Evolutionary conservation across 2,329 filamentous ascomycete genomes (phyloP).

Genomic region (Elsinoe australis): DNA sequence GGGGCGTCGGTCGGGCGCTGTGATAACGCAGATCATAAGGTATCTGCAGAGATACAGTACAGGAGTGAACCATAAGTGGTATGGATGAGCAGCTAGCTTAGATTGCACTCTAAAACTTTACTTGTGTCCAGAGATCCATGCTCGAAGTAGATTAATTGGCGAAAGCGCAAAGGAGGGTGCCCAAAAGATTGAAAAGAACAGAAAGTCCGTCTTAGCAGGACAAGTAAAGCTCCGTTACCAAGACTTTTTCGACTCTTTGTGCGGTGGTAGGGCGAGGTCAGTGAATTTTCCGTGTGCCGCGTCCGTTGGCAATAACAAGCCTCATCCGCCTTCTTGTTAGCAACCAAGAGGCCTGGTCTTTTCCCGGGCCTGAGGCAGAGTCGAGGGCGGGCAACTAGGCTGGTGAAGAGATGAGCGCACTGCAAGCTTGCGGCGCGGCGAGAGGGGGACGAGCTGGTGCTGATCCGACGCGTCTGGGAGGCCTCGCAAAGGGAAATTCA

Average conservation of each 20-base stretch:
- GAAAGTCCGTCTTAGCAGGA: conserved; percentile 6
- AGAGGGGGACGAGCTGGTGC: not conserved
- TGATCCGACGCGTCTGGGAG: conserved; percentile 3
- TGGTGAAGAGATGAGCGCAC: not conserved
- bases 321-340: not conserved
- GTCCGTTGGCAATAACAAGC: conserved; percentile 7
- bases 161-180: not conserved
- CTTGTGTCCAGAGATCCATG: too few species aligned
- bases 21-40: not conserved
- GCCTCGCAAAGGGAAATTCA: too few species aligned
- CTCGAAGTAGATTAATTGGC: not conserved
- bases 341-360: too few species aligned
- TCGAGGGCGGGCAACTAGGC: too few species aligned
- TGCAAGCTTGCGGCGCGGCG: not conserved
- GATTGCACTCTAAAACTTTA: conserved; percentile 3
- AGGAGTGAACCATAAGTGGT: not conserved
- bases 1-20: too few species aligned
- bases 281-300: conserved; percentile 10
- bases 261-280: not conserved
- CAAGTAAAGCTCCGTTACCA: conserved; percentile 1
- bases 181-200: too few species aligned
- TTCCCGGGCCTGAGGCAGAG: too few species aligned
- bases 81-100: conserved; percentile 6
- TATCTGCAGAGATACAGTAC: not conserved
- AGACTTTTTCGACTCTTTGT: not conserved